These are phyloP conservation scores for Tagetes patula DNA, from an alignment of 129 eudicot species.

Conservation along the genomic window DNA sequence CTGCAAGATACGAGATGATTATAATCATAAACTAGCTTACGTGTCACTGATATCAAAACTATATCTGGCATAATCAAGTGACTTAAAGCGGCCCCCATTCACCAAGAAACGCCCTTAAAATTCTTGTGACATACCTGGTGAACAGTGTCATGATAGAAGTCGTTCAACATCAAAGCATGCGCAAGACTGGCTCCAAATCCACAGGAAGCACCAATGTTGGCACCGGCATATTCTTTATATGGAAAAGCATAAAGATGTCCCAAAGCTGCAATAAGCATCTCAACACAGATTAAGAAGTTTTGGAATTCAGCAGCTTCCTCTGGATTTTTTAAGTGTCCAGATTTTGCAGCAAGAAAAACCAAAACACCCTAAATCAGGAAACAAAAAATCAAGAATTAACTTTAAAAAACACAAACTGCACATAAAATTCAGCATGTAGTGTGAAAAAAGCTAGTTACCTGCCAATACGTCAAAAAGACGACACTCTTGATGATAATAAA, in stretches of 20 bases:
- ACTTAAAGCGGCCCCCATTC: neutral
- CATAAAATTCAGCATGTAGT: neutral
- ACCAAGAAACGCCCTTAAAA: no score
- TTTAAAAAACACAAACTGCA: neutral
- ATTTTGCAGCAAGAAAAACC: conserved; percentile 93
- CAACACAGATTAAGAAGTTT: conserved; percentile 80
- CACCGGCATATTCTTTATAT: conserved; percentile 96
- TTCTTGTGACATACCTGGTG: conserved; percentile 61
- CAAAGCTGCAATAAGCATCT: conserved; percentile 95
- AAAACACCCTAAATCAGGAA: conserved; percentile 66
- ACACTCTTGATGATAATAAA: conserved; percentile 89
- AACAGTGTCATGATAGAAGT: conserved; percentile 94
- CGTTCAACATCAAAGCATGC: conserved; percentile 83
- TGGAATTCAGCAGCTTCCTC: conserved; percentile 92
- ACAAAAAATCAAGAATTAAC: neutral
- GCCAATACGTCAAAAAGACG: conserved; percentile 95
- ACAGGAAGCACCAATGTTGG: conserved; percentile 71
- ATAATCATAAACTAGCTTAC: neutral
- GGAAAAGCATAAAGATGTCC: conserved; percentile 98
- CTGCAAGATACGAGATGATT: conserved; percentile 37
- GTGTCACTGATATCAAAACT: conserved; percentile 4
- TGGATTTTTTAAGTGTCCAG: conserved; percentile 70
- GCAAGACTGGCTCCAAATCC: conserved; percentile 81
- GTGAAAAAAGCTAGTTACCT: conserved; percentile 45
- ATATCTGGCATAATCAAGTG: neutral